Conservation (phyloP, 2,329 filamentous ascomycete species). For the Thyridium curvatum region DNA sequence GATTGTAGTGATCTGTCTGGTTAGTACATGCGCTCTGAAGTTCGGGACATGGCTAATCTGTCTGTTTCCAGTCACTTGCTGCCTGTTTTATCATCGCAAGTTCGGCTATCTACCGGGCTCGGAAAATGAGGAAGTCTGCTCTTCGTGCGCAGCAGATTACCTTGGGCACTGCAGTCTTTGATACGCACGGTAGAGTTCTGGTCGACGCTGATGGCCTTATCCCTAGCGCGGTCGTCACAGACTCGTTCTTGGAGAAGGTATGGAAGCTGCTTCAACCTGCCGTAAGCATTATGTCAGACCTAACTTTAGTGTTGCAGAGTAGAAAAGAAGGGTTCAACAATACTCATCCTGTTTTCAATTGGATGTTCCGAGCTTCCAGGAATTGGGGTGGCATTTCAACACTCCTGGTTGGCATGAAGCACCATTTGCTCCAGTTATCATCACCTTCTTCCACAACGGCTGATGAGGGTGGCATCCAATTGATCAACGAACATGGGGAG, state of each 20-base stretch:
- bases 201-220: constrained; percentile 64
- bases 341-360: constrained; percentile 74
- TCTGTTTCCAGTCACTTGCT: constrained; percentile 54
- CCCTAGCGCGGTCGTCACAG: constrained; percentile 71
- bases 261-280: too few relatives aligned
- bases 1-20: constrained; percentile 66
- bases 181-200: constrained; percentile 58
- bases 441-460: too few relatives aligned
- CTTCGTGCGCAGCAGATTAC: constrained; percentile 56
- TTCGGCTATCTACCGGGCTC: constrained; percentile 47
- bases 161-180: constrained; percentile 59
- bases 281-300: constrained; percentile 37
- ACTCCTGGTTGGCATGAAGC: constrained; percentile 65
- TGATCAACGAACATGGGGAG: constrained; percentile 47
- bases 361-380: constrained; percentile 76
- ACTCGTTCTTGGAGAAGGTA: constrained; percentile 64
- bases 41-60: too few relatives aligned
- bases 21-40: too few relatives aligned
- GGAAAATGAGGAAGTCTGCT: constrained; percentile 44
- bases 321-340: constrained; percentile 75
- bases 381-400: constrained; percentile 68
- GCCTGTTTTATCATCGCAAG: constrained; percentile 54
- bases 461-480: constrained; percentile 32
- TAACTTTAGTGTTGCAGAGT: too few relatives aligned
- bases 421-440: constrained; percentile 54